A percentile compares a stretch with the other conserved stretches of the same genome.
Evolutionary conservation across 73 alveolate genomes (phyloP).

Genomic region (Paramecium octaurelia): DNA sequence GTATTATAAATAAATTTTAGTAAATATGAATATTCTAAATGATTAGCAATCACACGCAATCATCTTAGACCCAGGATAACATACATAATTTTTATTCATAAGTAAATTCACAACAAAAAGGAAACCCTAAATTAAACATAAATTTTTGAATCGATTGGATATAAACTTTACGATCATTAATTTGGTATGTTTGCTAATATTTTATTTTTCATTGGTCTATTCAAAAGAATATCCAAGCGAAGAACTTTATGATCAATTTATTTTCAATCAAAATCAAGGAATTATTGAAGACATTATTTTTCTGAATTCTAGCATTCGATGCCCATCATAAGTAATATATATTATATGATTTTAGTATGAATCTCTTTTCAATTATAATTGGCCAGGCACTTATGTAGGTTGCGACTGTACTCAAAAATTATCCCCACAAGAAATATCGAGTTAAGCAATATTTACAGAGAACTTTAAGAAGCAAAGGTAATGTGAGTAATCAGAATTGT

Average conservation of each 20-base stretch:
- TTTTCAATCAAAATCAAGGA: background rate
- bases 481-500: background rate
- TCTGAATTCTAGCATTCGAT: background rate
- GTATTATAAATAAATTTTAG: too few relatives aligned
- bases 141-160: too few relatives aligned
- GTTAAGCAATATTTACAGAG: background rate
- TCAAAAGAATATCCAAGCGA: background rate
- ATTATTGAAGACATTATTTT: background rate
- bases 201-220: background rate
- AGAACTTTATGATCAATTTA: background rate
- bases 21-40: too few relatives aligned
- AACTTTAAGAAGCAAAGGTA: background rate
- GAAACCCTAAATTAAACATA: too few relatives aligned
- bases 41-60: too few relatives aligned
- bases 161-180: background rate
- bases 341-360: background rate
- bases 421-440: background rate
- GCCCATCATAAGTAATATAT: background rate
- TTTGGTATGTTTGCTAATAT: background rate
- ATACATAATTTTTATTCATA: too few relatives aligned
- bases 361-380: background rate
- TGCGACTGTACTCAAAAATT: slow-evolving; percentile 8
- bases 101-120: too few relatives aligned
- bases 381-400: background rate
- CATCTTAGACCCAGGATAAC: too few relatives aligned